Conservation (phyloP, 495 filamentous ascomycete species). For the Lophiostoma macrostomum region DNA sequence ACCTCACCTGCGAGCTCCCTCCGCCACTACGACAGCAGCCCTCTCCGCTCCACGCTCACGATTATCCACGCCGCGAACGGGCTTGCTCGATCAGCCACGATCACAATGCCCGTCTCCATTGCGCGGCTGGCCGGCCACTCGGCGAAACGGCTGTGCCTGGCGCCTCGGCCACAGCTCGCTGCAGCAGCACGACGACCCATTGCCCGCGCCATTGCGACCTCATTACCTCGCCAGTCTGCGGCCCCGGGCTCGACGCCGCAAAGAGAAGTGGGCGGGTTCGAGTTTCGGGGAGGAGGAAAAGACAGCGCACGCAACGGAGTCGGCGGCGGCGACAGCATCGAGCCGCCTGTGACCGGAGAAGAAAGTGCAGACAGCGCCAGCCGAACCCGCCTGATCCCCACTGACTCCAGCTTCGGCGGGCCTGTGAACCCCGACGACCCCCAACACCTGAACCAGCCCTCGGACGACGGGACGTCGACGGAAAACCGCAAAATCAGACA, state of each 20-base stretch:
- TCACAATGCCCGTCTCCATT: conserved; percentile 64
- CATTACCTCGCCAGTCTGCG: conserved; percentile 62
- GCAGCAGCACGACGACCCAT: conserved; percentile 27
- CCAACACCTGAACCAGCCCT: conserved; percentile 26
- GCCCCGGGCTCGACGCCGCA: conserved; percentile 51
- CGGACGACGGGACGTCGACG: conserved; percentile 44
- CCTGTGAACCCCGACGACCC: conserved; percentile 36
- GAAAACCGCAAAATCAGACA: conserved; percentile 87
- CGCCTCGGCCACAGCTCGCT: conserved; percentile 34
- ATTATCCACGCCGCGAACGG: conserved; percentile 25
- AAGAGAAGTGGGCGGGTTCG: too few species aligned
- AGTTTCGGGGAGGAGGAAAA: too few species aligned
- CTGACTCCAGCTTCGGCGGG: conserved; percentile 55
- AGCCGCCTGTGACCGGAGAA: too few species aligned
- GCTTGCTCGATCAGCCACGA: conserved; percentile 7
- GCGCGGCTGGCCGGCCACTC: conserved; percentile 61
- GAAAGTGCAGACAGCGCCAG: conserved; percentile 5
- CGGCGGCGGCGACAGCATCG: too few species aligned
- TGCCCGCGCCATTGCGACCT: conserved; percentile 64
- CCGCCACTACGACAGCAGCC: conserved; percentile 17
- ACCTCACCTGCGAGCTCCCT: conserved; percentile 25
- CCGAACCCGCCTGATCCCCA: conserved; percentile 58
- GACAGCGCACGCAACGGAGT: too few species aligned
- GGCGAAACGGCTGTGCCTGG: conserved; percentile 62
- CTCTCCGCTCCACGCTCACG: conserved; percentile 17